Base-by-base conservation (phyloP, 2,329 filamentous ascomycete species). In the Pestalotiopsis sp. region DNA sequence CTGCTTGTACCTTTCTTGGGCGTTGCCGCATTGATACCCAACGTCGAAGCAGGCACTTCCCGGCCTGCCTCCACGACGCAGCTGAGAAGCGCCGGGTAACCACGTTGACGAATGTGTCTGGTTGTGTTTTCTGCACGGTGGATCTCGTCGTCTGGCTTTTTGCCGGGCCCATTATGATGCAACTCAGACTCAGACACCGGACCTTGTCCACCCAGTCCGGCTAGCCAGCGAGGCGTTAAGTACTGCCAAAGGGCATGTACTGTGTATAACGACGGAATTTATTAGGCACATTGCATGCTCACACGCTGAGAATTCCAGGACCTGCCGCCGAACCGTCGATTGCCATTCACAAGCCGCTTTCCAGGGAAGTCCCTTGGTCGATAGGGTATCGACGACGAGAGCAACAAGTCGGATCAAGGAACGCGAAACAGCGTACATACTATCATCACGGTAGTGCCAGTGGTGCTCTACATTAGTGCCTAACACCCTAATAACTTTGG, bases 11-110 rank as follows among this genome's bases (percentile, higher is more conserved):
- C 76, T 79, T 78, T 71, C 76, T 80, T 78, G 77, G 82, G 80
- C 80, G 71, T 73, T 72, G 72, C 80, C 77, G 83, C 82, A 82
- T 84, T 79, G 80, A 77, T 83, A 82, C 83, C 83, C 82, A 82
- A 84, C 78, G 69, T 74, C 69, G 65, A 73, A 71, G 72, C 73
- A 73, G 72, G 72, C 71, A 73, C 60, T 57, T 65, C 70, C 69
- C 68, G 70, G 66, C 67, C 70, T 72, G 69, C 68, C 52, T 67
- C 63, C 65, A 67, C 67, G 65, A 71, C 68, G 71, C 73, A 72
- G 70, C 72, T 69, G 62, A 71, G 69, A 71, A 69, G 70, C 66
- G 31, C 59, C 68, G 39, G 62, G 67, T 67, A 70, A 67, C 69
- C 68, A 69, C 66, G 68, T 71, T 68, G 66, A 60, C 64, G 41